Evolutionary conservation across 768 basidiomycete genomes (phyloP), one percentile per base, ranked within the genome.

Genomic region (Podaxis sp.): DNA sequence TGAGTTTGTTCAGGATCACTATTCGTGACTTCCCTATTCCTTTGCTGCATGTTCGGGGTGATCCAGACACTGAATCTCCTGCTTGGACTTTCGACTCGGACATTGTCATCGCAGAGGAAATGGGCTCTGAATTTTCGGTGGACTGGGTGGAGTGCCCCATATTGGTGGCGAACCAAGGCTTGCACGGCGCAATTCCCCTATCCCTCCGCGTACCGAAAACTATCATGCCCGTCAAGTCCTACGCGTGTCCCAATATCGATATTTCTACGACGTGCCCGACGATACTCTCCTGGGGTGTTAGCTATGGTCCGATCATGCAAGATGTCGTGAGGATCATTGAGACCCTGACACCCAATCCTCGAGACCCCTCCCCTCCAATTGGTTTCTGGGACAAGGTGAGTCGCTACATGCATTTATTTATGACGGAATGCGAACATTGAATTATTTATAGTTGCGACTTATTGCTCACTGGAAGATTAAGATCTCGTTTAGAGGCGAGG

Each of bases 311-410:
- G 16, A 89, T 87, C 1, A 90, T 91, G 23, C 91, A 95, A 69
- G 95, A 97, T 69, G 71, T 97, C 48, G 87, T 91, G 79, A 82
- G 86, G 48, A 79, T 95, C 18, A 69, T 98, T 27, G 95, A 97
- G 59, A 88, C 88, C 1, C 69, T 98, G 57, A 84, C 90, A 2
- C 86, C 86, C 64, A 79, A 90, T 18, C 84, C 91, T 53, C 81
- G 84, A 48, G 95, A 98, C 72, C 79, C 84, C 21, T 95, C 93
- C 1, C 90, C 92, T 11, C 79, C 83, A 9, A 68, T 96, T 63
- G 95, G 94, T 5, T 96, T 97, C 71, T 97, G 95, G 95, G 95
- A 98, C 71, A 98, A 97, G 81, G 87, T 90, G 61, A 66, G 78
- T 62, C 61, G 11, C 3, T 67, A 37, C 13, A 38, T 36, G 21